Evolutionary conservation across 78 protist genomes (phyloP), one percentile per base, ranked within the genome.

Genomic region (Dictyostelium firmibasis): DNA sequence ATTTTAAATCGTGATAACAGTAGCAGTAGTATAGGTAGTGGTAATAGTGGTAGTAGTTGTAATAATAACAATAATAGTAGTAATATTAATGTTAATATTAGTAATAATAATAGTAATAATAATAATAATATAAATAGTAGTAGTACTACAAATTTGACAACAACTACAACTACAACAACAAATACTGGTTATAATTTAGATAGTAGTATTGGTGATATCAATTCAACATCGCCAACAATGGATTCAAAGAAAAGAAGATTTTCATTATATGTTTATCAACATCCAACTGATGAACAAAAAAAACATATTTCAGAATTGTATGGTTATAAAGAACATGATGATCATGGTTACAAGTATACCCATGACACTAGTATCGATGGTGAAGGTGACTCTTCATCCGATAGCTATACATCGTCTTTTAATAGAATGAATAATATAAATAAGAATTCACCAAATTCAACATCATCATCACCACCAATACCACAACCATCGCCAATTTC

Each of bases 201-300:
- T 33, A 33, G 43, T 72, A 72, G 43, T 72, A 72, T 27, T 31
- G 23, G 43, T 72, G 43, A 72, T 72, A 18, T 72, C 18, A 72
- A 31, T 72, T 29, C 79, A 41, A 43, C 50, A 9, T 77, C 83
- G 10, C 83, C 83, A 7, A 77, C 50, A 11, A 43, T 35, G 50
- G 64, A 43, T 43, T 41, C 87, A 47, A 72, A 72, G 36, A 72
- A 72, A 31, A 53, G 94, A 79, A 81, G 94, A 64, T 89, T 89
- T 38, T 89, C 94, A 47, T n/a, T 89, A 25, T 89, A 89, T 33
- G 94, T 89, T 14, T 89, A 89, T 44, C 94, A 89, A 81, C 86
- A 89, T 14, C 94, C 94, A 44, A 89, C 86, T 3, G 87, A 89
- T 27, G 94, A 89, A 70, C 94, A 89, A 35, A 60, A 69, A 29